Conservation (phyloP, 202 grass and related monocot genomes). For the Panicum virgatum region DNA sequence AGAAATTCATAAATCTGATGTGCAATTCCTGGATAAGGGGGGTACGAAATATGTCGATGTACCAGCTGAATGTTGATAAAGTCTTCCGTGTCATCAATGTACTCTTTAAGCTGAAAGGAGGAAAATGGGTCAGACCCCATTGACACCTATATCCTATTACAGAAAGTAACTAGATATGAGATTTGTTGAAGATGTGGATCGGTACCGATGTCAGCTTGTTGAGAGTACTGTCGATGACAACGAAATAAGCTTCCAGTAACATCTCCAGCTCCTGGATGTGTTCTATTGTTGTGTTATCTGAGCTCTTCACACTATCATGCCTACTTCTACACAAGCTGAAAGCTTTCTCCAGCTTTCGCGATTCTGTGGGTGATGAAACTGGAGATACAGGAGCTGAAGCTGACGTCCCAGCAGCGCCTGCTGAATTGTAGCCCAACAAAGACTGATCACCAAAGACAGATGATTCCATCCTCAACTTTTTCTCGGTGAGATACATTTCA, state of each 20-base stretch:
- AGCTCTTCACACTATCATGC: slow-evolving; percentile 82
- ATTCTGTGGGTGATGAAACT: slow-evolving; percentile 75
- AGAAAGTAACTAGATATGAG: slow-evolving; percentile 17
- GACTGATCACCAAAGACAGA: slow-evolving; percentile 84
- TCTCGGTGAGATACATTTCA: slow-evolving; percentile 98
- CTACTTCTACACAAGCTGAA: slow-evolving; percentile 90
- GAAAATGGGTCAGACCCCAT: background rate
- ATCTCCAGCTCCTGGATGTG: slow-evolving; percentile 94
- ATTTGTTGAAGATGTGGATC: background rate
- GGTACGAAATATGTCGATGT: slow-evolving; percentile 35
- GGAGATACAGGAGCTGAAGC: slow-evolving; percentile 92
- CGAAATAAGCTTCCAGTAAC: slow-evolving; percentile 98
- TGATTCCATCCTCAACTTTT: slow-evolving; percentile 75
- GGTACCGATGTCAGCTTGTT: slow-evolving; percentile 97
- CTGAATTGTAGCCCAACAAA: slow-evolving; percentile 55
- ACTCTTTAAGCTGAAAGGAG: slow-evolving; percentile 90
- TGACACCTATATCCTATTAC: background rate
- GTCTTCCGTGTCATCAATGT: slow-evolving; percentile 99
- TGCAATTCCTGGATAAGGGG: background rate
- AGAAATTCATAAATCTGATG: background rate
- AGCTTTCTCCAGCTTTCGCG: slow-evolving; percentile 75
- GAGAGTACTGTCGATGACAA: slow-evolving; percentile 87
- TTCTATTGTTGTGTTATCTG: slow-evolving; percentile 65
- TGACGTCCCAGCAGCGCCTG: slow-evolving; percentile 53
- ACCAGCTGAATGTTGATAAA: slow-evolving; percentile 99